Base-by-base conservation (phyloP, 2,329 filamentous ascomycete genomes). In the Mycosphaerella sp. region DNA sequence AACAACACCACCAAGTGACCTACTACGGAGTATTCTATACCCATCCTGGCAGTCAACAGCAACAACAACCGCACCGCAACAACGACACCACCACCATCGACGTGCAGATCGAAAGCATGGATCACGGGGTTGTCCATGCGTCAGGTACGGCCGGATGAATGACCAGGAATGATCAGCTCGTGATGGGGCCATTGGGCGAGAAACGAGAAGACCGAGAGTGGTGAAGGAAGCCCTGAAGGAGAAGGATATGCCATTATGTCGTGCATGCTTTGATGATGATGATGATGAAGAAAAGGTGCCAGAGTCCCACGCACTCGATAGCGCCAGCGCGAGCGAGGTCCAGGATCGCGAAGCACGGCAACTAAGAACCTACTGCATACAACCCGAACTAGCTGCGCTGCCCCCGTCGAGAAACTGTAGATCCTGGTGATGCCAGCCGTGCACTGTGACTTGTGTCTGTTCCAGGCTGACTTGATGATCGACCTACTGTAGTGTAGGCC, bases 281-380 rank as follows among this genome's bases (percentile, higher is more conserved):
- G n/a, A n/a, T 54, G 40, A 37, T 43, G 52, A 48, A 44, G 21
- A 21, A 21, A 21, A 6, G 21, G 3, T 3, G 3, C 3, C 21
- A 21, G 21, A 21, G 3, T 21, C 3, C 21, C 21, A 21, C 21
- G 21, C 21, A 21, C 6, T 21, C 54, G 53, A 58, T 59, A 60
- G 59, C 51, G 62, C 50, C 53, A 48, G 50, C 48, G 55, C 52
- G 21, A 3, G 47, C 46, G 55, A 53, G 54, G 52, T 55, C 58
- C 55, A 58, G 47, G 30, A 44, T 35, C 47, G 44, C 48, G 52
- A 50, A 36, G 43, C 45, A 49, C 50, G 54, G 54, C 50, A 49
- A 51, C 60, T 60, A 59, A 53, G 53, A 48, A 46, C 50, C 60
- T 60, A 59, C 62, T 62, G 58, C 61, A 59, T 41, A 52, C n/a